phyloP scores from a whole-genome alignment of 2,329 filamentous ascomycete species.

The Aspergillus sp. region DNA sequence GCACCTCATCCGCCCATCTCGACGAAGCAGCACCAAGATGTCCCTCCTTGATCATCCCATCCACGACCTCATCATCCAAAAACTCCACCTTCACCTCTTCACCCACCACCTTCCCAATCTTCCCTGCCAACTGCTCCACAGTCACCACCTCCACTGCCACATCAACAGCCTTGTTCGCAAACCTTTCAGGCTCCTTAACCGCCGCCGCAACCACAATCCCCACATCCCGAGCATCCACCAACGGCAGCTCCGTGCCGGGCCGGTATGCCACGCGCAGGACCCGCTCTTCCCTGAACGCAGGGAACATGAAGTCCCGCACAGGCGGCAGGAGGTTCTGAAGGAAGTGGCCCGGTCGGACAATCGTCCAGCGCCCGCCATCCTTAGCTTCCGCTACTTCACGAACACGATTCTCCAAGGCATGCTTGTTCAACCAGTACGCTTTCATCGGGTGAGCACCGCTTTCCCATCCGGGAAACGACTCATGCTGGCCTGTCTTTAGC shows the following conservation, averaged over 20 bases:
- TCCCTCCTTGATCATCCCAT: not conserved
- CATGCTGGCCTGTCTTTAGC: not conserved
- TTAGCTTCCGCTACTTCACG: not conserved
- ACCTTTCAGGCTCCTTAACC: not conserved
- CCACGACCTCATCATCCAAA: not conserved
- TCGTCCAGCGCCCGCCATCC: not conserved
- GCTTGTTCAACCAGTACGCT: not conserved
- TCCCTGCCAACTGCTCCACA: not conserved
- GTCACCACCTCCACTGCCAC: not conserved
- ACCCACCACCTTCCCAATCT: not conserved
- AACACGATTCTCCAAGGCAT: not conserved
- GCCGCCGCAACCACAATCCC: slow-evolving; percentile 1
- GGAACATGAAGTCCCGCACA: not conserved
- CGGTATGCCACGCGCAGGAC: not conserved
- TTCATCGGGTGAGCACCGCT: not conserved
- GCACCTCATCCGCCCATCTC: not conserved
- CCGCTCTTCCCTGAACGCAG: not conserved
- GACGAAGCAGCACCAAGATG: not conserved
- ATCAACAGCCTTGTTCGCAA: not conserved
- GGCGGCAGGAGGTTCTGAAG: not conserved
- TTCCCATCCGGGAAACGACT: not conserved
- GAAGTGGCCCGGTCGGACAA: not conserved
- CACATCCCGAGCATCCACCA: slow-evolving; percentile 1
- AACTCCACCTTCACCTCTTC: not conserved
- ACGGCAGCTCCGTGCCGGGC: not conserved